Conservation (phyloP, 306 rosid genomes). For the Prunus padus region DNA sequence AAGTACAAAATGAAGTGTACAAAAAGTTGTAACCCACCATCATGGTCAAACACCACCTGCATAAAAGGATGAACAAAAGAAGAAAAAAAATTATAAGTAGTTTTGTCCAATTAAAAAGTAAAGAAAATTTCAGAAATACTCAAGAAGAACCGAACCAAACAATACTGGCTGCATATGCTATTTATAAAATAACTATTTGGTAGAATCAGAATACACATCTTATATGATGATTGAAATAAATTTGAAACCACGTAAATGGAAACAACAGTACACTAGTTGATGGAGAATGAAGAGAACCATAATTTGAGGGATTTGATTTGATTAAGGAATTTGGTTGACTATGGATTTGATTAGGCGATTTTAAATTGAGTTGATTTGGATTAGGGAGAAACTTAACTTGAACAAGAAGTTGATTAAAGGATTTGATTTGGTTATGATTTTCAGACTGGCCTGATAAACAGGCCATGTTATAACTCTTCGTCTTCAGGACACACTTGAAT, state of each 20-base stretch:
- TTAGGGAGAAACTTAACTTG: not conserved
- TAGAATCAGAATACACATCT: not conserved
- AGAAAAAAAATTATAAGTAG: slow-evolving; percentile 18
- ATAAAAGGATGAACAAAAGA: slow-evolving; percentile 30
- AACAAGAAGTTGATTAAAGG: not conserved
- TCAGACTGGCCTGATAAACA: not conserved
- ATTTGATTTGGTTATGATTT: not conserved
- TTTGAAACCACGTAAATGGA: not conserved
- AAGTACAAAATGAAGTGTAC: slow-evolving; percentile 11
- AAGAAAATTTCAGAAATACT: slow-evolving; percentile 8
- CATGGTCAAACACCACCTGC: slow-evolving; percentile 99
- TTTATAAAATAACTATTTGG: not conserved
- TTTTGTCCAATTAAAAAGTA: slow-evolving; percentile 1
- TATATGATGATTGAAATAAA: not conserved
- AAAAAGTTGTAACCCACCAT: slow-evolving; percentile 59
- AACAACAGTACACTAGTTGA: not conserved
- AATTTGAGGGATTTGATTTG: not conserved
- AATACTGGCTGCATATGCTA: not conserved
- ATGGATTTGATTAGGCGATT: not conserved
- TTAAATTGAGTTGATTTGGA: not conserved
- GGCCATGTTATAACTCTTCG: not conserved
- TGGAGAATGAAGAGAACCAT: not conserved
- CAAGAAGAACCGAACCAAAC: not conserved
- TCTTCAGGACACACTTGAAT: not conserved
- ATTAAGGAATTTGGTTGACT: not conserved